Conservation (phyloP, 2,329 filamentous ascomycete genomes). For the Penicillium brasilianum region DNA sequence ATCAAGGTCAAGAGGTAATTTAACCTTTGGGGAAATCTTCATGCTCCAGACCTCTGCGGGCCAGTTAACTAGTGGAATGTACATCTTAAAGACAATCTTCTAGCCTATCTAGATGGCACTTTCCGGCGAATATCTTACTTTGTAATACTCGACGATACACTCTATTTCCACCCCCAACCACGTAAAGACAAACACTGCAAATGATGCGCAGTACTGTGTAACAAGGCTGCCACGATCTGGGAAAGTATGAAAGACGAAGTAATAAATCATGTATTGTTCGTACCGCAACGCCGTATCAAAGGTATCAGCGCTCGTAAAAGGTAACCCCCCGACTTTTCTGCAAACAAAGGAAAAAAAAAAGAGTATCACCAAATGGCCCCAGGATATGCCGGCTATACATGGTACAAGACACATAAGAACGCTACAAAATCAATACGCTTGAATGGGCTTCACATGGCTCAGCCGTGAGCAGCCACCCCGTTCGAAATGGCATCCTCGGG, state of each 20-base stretch:
- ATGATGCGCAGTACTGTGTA: neutral
- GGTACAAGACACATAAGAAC: slow-evolving; percentile 19
- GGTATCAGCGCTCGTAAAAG: slow-evolving; percentile 25
- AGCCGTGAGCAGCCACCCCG: slow-evolving; percentile 8
- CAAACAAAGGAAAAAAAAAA: slow-evolving; percentile 18
- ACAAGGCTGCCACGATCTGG: neutral
- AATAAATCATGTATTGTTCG: slow-evolving; percentile 23
- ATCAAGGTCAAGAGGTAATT: neutral
- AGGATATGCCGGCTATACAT: slow-evolving; percentile 24
- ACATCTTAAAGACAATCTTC: neutral
- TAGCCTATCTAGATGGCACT: neutral
- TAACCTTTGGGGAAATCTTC: no score
- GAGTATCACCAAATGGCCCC: slow-evolving; percentile 4
- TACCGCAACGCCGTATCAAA: slow-evolving; percentile 30
- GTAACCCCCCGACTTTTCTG: slow-evolving; percentile 20
- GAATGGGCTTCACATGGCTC: neutral
- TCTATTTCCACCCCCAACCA: neutral
- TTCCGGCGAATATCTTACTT: neutral
- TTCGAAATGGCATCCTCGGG: slow-evolving; percentile 28
- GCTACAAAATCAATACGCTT: slow-evolving; percentile 12
- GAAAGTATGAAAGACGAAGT: slow-evolving; percentile 9
- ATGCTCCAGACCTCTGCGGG: no score
- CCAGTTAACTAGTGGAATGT: no score
- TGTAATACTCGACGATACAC: neutral
- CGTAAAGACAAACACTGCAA: neutral